A percentile compares a stretch with the other conserved stretches of the same genome.
Evolutionary conservation across 805 yeast species (phyloP).

Genomic region (Metschnikowia colocasiae): DNA sequence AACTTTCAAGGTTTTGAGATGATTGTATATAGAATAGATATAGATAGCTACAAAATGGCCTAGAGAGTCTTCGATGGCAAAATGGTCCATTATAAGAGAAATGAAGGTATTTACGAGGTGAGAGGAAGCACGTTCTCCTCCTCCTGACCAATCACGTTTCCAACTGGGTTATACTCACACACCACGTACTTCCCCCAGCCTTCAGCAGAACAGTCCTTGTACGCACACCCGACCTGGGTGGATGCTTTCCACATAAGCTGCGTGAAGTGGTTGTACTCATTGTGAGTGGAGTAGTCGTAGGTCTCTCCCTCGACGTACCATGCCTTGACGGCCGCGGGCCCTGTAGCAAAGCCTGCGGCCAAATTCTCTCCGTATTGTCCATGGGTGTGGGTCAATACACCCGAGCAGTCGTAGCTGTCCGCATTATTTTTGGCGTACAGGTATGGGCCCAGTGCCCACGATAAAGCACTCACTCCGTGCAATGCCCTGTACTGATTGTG

Average conservation of each 20-base stretch:
- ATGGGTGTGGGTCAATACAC: constrained; percentile 35
- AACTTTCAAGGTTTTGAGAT: no score
- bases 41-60: no score
- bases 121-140: constrained; percentile 26
- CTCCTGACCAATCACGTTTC: constrained; percentile 33
- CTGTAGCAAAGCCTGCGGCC: constrained; percentile 33
- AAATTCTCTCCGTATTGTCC: constrained; percentile 41
- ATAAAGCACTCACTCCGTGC: constrained; percentile 28
- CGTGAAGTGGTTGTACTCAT: constrained; percentile 30
- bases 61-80: no score
- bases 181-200: constrained; percentile 33
- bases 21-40: no score
- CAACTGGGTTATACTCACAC: constrained; percentile 34
- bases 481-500: constrained; percentile 32
- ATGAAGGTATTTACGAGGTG: neutral
- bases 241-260: constrained; percentile 31
- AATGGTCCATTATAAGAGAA: no score
- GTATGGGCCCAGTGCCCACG: constrained; percentile 33
- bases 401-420: constrained; percentile 36
- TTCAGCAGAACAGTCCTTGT: constrained; percentile 28
- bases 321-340: constrained; percentile 32
- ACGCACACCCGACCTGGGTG: constrained; percentile 31
- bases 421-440: constrained; percentile 34
- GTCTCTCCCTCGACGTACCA: constrained; percentile 40
- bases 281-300: constrained; percentile 24